Base-by-base conservation (phyloP, 2,329 filamentous ascomycete genomes). In the Endocalyx cinctus region DNA sequence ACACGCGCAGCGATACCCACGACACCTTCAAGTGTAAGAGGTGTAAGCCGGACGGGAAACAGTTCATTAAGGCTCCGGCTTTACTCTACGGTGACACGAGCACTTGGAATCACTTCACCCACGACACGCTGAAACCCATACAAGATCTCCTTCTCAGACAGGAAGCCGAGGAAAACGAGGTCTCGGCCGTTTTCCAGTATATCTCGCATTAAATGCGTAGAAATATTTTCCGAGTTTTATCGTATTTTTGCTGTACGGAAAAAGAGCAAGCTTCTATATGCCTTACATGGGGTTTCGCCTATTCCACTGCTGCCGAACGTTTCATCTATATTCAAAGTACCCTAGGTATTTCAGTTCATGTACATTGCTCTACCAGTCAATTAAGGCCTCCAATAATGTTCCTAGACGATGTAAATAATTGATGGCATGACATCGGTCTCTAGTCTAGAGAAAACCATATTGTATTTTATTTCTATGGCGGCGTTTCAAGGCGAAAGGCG, bases 11-110 rank as follows among this genome's bases (percentile, higher is more conserved):
- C 50, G 94, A 98, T 54, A 98, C 92, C 0, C 92, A 98, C 58
- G 92, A 97, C 54, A 97, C 90, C 0, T 97, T 98, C 73, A 97
- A 95, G 66, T 98, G 92, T 61, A 96, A 95, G 67, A 73, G 92
- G 25, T 98, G 92, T 60, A 85, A 84, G 52, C 82, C 86, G 1
- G 87, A 94, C 50, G 90, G 90, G 1, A 82, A 74, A 41, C 92
- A 98, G 62, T 77, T 76, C 43, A 77, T 96, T 54, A 97, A 96
- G 59, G 87, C 90, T 2, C 85, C 85, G 4, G 92, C 92, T 2
- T 90, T 97, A 82, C 66, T 98, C 39, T 98, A 98, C 54, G 92
- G 92, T 33, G 92, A 98, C 54, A 97, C 92, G 15, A 97, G 88
- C 62, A 90, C 87, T n/a, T 98, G 92, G 92, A 98, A 98, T 54